Conservation (phyloP, 2,329 filamentous ascomycete genomes). For the Diaporthe eres region DNA sequence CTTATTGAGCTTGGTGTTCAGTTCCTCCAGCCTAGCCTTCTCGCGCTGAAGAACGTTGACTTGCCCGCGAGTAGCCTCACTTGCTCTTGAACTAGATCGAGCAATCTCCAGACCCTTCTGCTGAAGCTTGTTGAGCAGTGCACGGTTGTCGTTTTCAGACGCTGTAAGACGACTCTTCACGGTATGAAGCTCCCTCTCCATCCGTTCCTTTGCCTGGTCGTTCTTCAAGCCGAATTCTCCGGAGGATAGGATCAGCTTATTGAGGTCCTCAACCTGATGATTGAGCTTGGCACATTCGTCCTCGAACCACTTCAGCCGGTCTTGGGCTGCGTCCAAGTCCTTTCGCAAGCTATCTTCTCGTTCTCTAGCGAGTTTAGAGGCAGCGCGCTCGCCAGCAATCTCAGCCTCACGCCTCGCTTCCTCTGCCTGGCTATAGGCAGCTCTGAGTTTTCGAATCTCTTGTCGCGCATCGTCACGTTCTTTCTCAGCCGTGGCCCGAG, state of each 20-base stretch:
- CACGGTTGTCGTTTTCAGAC: conserved; percentile 96
- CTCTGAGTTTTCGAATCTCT: conserved; percentile 85
- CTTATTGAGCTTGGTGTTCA: conserved; percentile 83
- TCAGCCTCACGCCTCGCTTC: conserved; percentile 89
- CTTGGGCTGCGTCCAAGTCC: conserved; percentile 85
- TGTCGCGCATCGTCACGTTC: conserved; percentile 91
- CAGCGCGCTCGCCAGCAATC: conserved; percentile 81
- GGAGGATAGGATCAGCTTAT: conserved; percentile 88
- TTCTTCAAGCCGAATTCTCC: conserved; percentile 91
- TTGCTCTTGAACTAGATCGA: conserved; percentile 87
- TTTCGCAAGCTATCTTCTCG: conserved; percentile 82
- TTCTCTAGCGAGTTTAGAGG: conserved; percentile 84
- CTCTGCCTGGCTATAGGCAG: conserved; percentile 87
- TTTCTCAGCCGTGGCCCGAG: conserved; percentile 82
- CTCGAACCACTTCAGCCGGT: conserved; percentile 84
- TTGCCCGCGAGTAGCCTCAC: conserved; percentile 84
- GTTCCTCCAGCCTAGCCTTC: conserved; percentile 86
- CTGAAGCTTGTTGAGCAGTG: conserved; percentile 95
- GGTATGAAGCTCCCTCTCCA: conserved; percentile 91
- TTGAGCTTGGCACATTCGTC: conserved; percentile 83
- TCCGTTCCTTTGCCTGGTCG: conserved; percentile 93
- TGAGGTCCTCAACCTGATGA: conserved; percentile 86
- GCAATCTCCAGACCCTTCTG: conserved; percentile 98
- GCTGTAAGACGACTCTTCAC: conserved; percentile 90
- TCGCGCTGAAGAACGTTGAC: conserved; percentile 84